Evolutionary conservation across 2,329 filamentous ascomycete species (phyloP), one percentile per base, ranked within the genome.

Genomic region (Pseudopithomyces maydicus): DNA sequence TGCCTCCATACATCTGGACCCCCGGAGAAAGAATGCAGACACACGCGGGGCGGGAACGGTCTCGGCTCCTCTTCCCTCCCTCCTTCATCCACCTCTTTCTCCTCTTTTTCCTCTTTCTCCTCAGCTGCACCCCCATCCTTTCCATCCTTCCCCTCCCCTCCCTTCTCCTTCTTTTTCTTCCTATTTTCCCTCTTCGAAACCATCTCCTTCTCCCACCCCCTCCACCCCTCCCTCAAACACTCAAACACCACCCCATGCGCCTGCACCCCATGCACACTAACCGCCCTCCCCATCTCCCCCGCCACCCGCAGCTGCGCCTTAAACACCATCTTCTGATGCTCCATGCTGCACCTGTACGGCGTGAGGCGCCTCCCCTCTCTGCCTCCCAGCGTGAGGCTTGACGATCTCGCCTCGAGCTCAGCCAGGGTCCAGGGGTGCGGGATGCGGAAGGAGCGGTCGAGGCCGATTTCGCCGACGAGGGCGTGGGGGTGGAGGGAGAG

Each of bases 11-110:
- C 45, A 32, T 88, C 84, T 55, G 95, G 81, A 6, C 89, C 84
- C 0, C 92, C 94, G 46, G 90, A 96, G 76, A 92, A 99, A 0
- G 93, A 97, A 76, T 99, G 95, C 57, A 99, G 85, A 71, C 95
- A 99, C 71, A 98, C 89, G 8, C 93, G 82, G 0, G 93, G 92
- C 3, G 95, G 93, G 65, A 89, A 98, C 0, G 90, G 88, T 57
- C 83, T 87, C 1, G 80, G 51, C n/a, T 38, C 33, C 1, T 50
- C 23, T 23, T 47, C 45, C 1, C 46, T 52, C 14, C 57, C 50
- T 22, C 57, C 20, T 39, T 53, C 23, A 22, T 48, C 42, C 15
- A 26, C 23, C 17, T 51, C 53, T 50, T 51, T 17, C 19, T 39
- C 32, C 12, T 17, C 41, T 3, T 53, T 14, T 43, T 69, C 66